Evolutionary conservation across 208 protist genomes (phyloP), one percentile per base, ranked within the genome.

Genomic region (Kentomonas sorsogonicus): DNA sequence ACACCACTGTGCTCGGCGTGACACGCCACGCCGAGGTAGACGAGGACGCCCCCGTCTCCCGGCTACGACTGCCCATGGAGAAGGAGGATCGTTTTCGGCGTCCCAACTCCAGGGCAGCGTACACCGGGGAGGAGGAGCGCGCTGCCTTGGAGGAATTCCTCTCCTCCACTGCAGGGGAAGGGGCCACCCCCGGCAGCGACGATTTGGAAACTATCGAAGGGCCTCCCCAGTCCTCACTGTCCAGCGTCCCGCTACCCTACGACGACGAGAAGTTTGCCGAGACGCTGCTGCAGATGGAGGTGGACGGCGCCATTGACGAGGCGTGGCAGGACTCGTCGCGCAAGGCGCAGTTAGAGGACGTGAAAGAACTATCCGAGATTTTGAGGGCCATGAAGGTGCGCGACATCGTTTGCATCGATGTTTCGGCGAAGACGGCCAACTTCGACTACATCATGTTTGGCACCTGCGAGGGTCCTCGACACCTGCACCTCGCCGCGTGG

Each of bases 371-470:
- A 33, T 47, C 71, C 0, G 70, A 77, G 38, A 77, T 92, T 23
- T 59, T 95, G n/a, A 46, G 57, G 11, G 72, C 70, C 6, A 56
- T 93, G 43, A 87, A 89, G 38, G 89, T 92, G 31, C 77, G 85
- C 13, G 89, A 95, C 51, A 75, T 95, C 52, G 86, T 78, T 63
- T 87, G 80, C 57, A 85, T 95, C 53, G 78, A 95, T 52, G 83
- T 89, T 26, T 82, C 79, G 15, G 61, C 58, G 20, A 95, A 95
- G 60, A 95, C 83, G 18, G 60, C 73, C 23, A 91, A 76, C 65
- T 95, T 95, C 63, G 89, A 95, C 60, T 95, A 88, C 70, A 88
- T 95, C 56, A 78, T 95, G 41, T 86, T 90, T 59, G 89, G 80
- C 33, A 90, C 85, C 3, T 95, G 89, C 60, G 85, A 93, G 36